Evolutionary conservation across 768 basidiomycete genomes (phyloP), one percentile per base, ranked within the genome.

Genomic region (Suillus fuscotomentosus): DNA sequence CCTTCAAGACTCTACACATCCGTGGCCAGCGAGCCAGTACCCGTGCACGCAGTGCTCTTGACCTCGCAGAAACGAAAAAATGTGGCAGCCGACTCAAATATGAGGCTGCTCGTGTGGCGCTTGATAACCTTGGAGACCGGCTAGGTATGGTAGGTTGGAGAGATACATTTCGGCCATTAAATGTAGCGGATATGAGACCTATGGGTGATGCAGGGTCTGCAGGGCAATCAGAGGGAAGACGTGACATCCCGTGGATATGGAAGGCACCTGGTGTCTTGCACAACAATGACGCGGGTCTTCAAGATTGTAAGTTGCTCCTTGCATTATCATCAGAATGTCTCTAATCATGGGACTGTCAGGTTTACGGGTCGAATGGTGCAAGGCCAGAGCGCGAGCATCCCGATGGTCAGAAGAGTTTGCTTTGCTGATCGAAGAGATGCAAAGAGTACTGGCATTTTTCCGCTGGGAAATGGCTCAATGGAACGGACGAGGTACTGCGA

Each of bases 351-450:
- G 1, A 14, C 27, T 42, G 13, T 59, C 24, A 59, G 56, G 36
- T 11, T 42, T 59, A 38, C 6, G 15, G 1, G 11, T 59, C 4
- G 38, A 59, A 9, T 59, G 63, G 60, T 60, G 60, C 39, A 65
- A 60, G 43, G 60, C 60, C 34, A 34, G 60, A 3, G 66, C 66
- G 13, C 6, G 43, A 10, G 66, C 53, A 13, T 61, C 61, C 39
- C 45, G 50, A 0, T 67, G 66, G 66, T 43, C n/a, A 9, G 64
- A 67, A 54, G 66, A 67, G 43, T 48, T 61, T 13, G 15, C 54
- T 24, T 45, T 65, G 17, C 63, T 67, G 7, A 45, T 60, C 0
- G 64, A 65, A 51, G 66, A 67, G 38, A 65, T 65, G 64, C 39
- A 60, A 39, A 17, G 66, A n/a, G 53, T 67, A n/a, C 3, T 65